Base-by-base conservation (phyloP, 1,284 basidiomycete genomes). In the Chalciporus sp. region DNA sequence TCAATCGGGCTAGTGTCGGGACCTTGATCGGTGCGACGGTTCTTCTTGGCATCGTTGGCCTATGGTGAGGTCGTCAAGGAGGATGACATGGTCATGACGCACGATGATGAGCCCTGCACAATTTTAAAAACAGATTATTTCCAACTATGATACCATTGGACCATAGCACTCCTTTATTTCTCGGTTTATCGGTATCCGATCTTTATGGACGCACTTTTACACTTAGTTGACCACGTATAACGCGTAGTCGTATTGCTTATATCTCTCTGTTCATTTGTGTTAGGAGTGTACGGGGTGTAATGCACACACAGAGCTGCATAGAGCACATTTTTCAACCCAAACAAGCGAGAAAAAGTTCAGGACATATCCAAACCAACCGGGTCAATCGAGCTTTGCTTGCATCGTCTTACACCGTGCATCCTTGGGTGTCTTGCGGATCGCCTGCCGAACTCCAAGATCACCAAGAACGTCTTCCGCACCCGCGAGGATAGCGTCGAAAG, bases 361-460 rank as follows among this genome's bases (percentile, higher is more conserved):
- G 23, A 26, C n/a, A 23, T 3, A 16, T 10, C 17, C 19, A 23
- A 29, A 26, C 7, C 41, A 29, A 31, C 20, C 41, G 29, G 11
- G 17, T 37, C 29, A 7, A 31, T 8, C 31, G 8, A 12, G 19
- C 33, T 42, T 27, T 48, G 12, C 46, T 46, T 23, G 3, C 17
- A 17, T 46, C 40, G 6, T 47, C 11, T 67, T 56, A 86, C 46
- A 86, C 47, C 80, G 73, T 10, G 76, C 77, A 51, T 75, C 71
- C 39, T 72, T 73, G 3, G 85, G 84, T 78, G 86, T 86, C 70
- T 81, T 85, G 66, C 80, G 84, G 62, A 86, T 73, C 3, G 84
- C 85, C 62, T 86, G 84, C n/a, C 85, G 76, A 39, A 86, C 84
- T 35, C 85, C 85, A 23, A 86, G 72, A 58, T 86, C 85, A 7